Evolutionary conservation across 441 rosid species (phyloP).

Genomic region (Corymbia citriodora): DNA sequence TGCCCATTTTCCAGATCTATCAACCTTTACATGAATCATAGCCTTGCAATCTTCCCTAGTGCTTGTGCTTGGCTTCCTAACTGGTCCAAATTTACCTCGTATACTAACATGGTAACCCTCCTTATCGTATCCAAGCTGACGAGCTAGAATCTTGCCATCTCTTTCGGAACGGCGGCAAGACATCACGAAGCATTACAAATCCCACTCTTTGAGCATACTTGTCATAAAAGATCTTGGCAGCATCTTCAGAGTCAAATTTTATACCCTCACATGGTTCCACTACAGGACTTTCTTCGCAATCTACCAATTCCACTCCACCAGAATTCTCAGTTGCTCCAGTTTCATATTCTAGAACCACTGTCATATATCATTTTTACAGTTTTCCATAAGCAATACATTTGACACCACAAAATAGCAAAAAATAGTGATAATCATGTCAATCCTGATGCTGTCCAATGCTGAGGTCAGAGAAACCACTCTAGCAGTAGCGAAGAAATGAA

Average conservation of each 20-base stretch:
- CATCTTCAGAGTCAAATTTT: slow-evolving; percentile 24
- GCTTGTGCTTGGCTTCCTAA: slow-evolving; percentile 47
- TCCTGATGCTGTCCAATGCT: background rate
- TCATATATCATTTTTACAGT: background rate
- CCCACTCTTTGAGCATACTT: slow-evolving; percentile 52
- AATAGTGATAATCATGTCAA: background rate
- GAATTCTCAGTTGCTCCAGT: slow-evolving; percentile 34
- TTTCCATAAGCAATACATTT: background rate
- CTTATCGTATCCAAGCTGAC: slow-evolving; percentile 61
- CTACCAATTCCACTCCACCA: slow-evolving; percentile 20
- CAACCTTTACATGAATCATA: slow-evolving; percentile 52
- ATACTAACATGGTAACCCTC: slow-evolving; percentile 69
- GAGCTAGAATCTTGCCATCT: slow-evolving; percentile 57
- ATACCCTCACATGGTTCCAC: slow-evolving; percentile 37
- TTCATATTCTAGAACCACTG: slow-evolving; percentile 52
- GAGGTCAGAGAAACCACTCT: background rate
- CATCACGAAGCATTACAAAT: slow-evolving; percentile 65
- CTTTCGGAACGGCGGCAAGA: slow-evolving; percentile 64
- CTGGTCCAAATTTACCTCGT: slow-evolving; percentile 44
- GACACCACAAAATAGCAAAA: background rate
- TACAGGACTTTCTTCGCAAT: slow-evolving; percentile 23
- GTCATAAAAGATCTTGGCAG: slow-evolving; percentile 56
- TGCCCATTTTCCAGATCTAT: slow-evolving; percentile 52
- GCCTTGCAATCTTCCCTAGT: slow-evolving; percentile 69
- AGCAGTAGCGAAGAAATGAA: background rate